Evolutionary conservation across 371 early-diverging fungal genomes (phyloP).

Genomic region (Chytridium lagenaria): DNA sequence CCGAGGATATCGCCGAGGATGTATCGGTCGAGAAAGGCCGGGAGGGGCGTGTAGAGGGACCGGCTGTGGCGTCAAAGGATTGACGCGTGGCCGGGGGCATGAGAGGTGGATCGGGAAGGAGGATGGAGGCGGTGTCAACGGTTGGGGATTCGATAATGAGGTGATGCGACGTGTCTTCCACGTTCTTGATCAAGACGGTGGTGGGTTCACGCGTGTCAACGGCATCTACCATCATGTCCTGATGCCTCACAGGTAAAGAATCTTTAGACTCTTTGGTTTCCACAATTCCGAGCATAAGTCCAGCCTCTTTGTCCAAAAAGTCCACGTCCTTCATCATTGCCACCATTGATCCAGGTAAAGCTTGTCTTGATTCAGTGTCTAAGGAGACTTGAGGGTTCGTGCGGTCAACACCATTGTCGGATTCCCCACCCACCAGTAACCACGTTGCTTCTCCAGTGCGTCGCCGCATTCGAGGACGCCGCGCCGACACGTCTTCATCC

Average conservation of each 20-base stretch:
- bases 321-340: slow-evolving; percentile 7
- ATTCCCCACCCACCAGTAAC: neutral
- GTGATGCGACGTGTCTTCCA: too few species aligned
- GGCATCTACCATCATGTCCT: too few species aligned
- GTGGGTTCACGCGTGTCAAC: too few species aligned
- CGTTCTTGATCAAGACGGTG: too few species aligned
- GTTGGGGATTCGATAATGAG: too few species aligned
- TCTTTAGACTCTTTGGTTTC: neutral
- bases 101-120: neutral
- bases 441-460: neutral
- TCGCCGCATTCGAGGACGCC: neutral
- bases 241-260: neutral
- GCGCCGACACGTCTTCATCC: neutral
- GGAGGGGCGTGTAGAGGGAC: neutral
- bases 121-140: neutral
- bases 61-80: neutral
- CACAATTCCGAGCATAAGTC: neutral
- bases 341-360: neutral
- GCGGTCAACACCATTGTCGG: too few species aligned
- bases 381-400: neutral
- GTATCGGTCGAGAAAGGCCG: slow-evolving; percentile 28
- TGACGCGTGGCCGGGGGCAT: neutral
- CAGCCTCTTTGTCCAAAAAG: slow-evolving; percentile 16
- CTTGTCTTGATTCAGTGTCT: neutral
- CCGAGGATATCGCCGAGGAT: slow-evolving; percentile 49